Base-by-base conservation (phyloP, 2,329 filamentous ascomycete genomes). In the Ustilaginoidea virens region DNA sequence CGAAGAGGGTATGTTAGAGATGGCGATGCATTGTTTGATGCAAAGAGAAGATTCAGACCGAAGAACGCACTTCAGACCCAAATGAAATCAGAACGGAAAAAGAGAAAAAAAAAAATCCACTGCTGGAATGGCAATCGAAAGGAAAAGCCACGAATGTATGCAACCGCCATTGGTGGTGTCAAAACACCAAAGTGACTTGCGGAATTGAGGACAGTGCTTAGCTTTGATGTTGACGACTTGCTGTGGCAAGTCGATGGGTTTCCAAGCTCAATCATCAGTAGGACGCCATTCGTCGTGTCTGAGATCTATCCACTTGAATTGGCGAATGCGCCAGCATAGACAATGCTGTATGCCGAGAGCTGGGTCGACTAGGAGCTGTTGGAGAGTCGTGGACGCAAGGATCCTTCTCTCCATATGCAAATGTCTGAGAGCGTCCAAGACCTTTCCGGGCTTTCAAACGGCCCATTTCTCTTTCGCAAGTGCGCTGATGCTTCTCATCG, bases 401-500 rank as follows among this genome's bases (percentile, higher is more conserved):
- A 24, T 65, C 60, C 29, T 76, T 69, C 49, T 90, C 72, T 25
- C 87, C 90, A 55, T 94, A 96, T 17, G 90, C 87, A 60, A 90
- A 98, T 2, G 90, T 98, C 54, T 90, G 80, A 18, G 90, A 85
- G 38, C 90, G 74, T 50, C 73, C 71, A 32, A 98, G 65, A 46
- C 87, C 90, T 41, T 80, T 79, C 44, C 86, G 74, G 50, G 90
- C 79, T 55, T 92, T 87, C 44, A 98, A 73, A 50, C 85, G 86
- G 45, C 85, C 83, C 63, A 98, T 77, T 45, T 92, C 87, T 42
- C 83, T 80, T 60, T 98, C 90, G 51, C 90, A 96, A 24, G 86
- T 90, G 45, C 75, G 76, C 43, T 83, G 80, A 55, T 98, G 86
- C 50, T 87, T 82, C 49, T 87, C 80, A 39, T 80, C 82, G 39